Percentiles rank a stretch among this genome's conserved stretches.
Conservation (phyloP, 2,329 filamentous ascomycete species). For the Fusarium sp. region DNA sequence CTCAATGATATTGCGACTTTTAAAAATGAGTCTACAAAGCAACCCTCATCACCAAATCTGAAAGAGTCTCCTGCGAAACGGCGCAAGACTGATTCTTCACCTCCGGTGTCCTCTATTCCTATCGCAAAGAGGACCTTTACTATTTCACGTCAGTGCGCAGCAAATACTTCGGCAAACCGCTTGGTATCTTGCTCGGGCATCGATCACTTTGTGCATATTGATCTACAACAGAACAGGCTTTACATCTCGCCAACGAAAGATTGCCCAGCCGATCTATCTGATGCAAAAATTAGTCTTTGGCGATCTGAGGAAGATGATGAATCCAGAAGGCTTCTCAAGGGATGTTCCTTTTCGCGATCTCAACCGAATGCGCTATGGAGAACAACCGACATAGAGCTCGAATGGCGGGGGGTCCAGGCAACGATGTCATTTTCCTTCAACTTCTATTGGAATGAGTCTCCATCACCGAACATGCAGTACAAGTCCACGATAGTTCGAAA, state of each 20-base stretch:
- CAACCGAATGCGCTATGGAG: slow-evolving; percentile 55
- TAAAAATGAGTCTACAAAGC: slow-evolving; percentile 14
- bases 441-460: slow-evolving; percentile 60
- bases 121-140: slow-evolving; percentile 46
- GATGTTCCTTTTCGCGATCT: background rate
- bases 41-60: slow-evolving; percentile 19
- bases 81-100: slow-evolving; percentile 46
- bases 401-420: slow-evolving; percentile 46
- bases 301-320: slow-evolving; percentile 42
- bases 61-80: slow-evolving; percentile 50
- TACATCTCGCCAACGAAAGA: slow-evolving; percentile 32
- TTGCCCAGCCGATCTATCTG: slow-evolving; percentile 19
- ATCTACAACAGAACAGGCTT: slow-evolving; percentile 23
- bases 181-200: slow-evolving; percentile 34
- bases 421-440: slow-evolving; percentile 52
- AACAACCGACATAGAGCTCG: slow-evolving; percentile 50
- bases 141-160: slow-evolving; percentile 47
- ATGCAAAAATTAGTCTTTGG: slow-evolving; percentile 39
- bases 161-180: slow-evolving; percentile 15
- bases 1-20: slow-evolving; percentile 42
- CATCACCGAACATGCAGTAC: slow-evolving; percentile 50
- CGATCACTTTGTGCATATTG: slow-evolving; percentile 42
- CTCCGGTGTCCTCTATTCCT: slow-evolving; percentile 40
- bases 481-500: slow-evolving; percentile 50
- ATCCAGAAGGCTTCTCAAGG: slow-evolving; percentile 9